phyloP scores from a whole-genome alignment of 106 monocot species.

The Phalaenopsis equestris region DNA sequence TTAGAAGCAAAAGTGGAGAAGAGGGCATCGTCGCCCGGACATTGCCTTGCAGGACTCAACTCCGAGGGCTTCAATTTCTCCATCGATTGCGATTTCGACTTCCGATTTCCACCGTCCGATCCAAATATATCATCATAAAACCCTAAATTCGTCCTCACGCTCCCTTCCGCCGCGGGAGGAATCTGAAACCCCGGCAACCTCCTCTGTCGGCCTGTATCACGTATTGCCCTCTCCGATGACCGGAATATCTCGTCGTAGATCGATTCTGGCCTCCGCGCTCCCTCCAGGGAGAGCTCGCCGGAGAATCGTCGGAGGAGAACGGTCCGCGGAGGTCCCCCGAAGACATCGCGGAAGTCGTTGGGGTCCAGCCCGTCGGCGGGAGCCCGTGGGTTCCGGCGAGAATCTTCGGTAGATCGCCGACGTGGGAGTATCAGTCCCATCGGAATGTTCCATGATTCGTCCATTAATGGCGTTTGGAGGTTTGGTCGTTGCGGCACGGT shows the following conservation, averaged over 20 bases:
- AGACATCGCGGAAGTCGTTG: constrained; percentile 67
- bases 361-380: constrained; percentile 15
- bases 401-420: constrained; percentile 8
- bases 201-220: constrained; percentile 5
- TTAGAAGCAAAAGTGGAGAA: constrained; percentile 48
- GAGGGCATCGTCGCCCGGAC: constrained; percentile 20
- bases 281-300: constrained; percentile 6
- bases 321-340: constrained; percentile 56
- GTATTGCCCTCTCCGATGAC: background rate
- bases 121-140: constrained; percentile 70
- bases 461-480: constrained; percentile 14
- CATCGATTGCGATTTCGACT: constrained; percentile 26
- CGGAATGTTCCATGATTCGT: constrained; percentile 33
- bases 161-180: background rate
- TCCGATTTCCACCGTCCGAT: constrained; percentile 1
- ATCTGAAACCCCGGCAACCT: constrained; percentile 14
- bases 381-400: background rate
- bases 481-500: no score
- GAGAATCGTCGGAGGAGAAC: constrained; percentile 46
- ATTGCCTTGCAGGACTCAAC: background rate
- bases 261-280: background rate
- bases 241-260: constrained; percentile 13
- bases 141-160: constrained; percentile 28
- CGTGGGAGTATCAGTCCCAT: constrained; percentile 19
- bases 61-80: constrained; percentile 24